Conservation (phyloP, 768 basidiomycete species). For the Mycena pura region DNA sequence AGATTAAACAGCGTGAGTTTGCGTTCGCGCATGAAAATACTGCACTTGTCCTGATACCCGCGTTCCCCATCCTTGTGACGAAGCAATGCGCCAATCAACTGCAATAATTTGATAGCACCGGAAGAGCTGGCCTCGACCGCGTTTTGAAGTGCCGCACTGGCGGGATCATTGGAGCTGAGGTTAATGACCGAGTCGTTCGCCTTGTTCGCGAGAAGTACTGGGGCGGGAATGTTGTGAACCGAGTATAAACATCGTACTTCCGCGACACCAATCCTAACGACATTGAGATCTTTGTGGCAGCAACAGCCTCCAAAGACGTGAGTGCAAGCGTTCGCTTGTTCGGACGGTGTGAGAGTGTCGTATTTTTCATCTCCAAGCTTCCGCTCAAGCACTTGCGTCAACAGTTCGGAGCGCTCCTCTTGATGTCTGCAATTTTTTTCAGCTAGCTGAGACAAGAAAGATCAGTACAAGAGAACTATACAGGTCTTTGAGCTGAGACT, state of each 20-base stretch:
- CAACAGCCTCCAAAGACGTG: slow-evolving; percentile 37
- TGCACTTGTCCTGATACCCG: slow-evolving; percentile 31
- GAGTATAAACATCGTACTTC: slow-evolving; percentile 25
- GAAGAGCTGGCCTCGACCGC: slow-evolving; percentile 28
- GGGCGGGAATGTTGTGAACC: slow-evolving; percentile 15
- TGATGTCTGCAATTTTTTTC: too few relatives aligned
- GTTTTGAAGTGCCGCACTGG: slow-evolving; percentile 15
- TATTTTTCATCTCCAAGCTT: slow-evolving; percentile 9
- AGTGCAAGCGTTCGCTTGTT: background rate
- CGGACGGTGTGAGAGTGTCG: background rate
- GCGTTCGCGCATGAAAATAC: slow-evolving; percentile 18
- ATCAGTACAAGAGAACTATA: too few relatives aligned
- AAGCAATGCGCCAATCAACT: slow-evolving; percentile 33
- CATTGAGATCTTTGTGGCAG: slow-evolving; percentile 42
- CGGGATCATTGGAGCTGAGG: slow-evolving; percentile 6
- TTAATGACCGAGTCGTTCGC: slow-evolving; percentile 31
- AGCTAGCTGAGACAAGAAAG: too few relatives aligned
- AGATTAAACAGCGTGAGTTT: slow-evolving; percentile 17
- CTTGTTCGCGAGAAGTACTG: slow-evolving; percentile 35
- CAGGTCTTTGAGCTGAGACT: too few relatives aligned
- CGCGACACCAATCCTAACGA: slow-evolving; percentile 30
- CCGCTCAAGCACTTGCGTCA: background rate
- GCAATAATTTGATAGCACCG: slow-evolving; percentile 33
- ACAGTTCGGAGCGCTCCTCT: background rate
- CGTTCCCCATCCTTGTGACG: slow-evolving; percentile 37